Base-by-base conservation (phyloP, 208 protist species). In the Leishmania turanica region DNA sequence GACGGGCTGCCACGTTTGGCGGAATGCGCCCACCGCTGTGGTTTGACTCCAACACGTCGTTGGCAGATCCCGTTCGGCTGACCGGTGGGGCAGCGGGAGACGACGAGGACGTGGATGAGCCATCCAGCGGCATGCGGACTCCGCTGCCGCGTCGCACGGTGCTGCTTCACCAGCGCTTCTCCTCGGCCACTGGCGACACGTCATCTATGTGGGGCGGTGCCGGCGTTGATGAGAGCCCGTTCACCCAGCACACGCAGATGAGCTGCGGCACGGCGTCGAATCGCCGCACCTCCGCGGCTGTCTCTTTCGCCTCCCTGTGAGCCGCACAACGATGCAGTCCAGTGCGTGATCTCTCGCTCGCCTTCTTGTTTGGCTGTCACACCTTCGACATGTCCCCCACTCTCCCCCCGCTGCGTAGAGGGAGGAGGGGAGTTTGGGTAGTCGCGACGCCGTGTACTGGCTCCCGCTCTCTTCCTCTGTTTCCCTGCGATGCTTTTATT, bases 101-200 rank as follows among this genome's bases (percentile, higher is more conserved):
- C 51, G 77, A 82, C 8, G 82, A 76, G 40, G 70, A 70, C 9
- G 82, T 75, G 11, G 81, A 84, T 9, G 81, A 62, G 42, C 51
- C 82, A 34, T 85, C 82, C 31, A 85, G 82, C 64, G 84, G 84
- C 49, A 81, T 78, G 75, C 70, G 74, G 42, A 87, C 84, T 4
- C 84, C 84, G 31, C 60, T 83, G 58, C 84, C 78, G 53, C 84
- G 84, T 7, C 56, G 78, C 70, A 87, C 84, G 24, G 84, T 87
- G 7, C 75, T 87, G 37, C 83, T 87, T 75, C 78, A 80, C 17
- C 82, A 69, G 60, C 82, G 82, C 42, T 81, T 75, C 21, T 85
- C 82, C 64, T 82, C 82, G 37, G 73, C 77, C 17, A 79, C 72
- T 3, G 82, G 82, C 27, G 82, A 85, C 42, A 81, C 54, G 47